A percentile compares a stretch with the other conserved stretches of the same genome.
Conservation (phyloP, 805 yeast genomes). For the Saturnispora kantuleensis region DNA sequence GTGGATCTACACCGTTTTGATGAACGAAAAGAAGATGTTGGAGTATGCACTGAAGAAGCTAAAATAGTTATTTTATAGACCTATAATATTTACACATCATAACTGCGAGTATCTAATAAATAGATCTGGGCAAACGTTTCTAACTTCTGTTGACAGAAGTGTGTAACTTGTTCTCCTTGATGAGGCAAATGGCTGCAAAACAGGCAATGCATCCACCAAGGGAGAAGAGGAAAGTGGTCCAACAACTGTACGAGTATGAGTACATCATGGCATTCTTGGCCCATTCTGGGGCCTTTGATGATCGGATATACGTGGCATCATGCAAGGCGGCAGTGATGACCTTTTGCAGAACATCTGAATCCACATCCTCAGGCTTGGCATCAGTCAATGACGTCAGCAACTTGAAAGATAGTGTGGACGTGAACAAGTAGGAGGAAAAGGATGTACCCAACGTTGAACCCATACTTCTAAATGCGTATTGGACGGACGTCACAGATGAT, state of each 20-base stretch:
- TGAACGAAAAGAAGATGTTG: conserved; percentile 13
- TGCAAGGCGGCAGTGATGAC: conserved; percentile 46
- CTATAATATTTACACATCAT: not conserved
- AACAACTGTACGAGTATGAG: conserved; percentile 44
- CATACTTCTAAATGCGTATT: conserved; percentile 55
- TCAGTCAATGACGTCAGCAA: conserved; percentile 25
- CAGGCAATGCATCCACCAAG: conserved; percentile 32
- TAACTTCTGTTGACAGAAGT: conserved; percentile 34
- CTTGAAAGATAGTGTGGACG: conserved; percentile 29
- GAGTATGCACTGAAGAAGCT: conserved; percentile 12
- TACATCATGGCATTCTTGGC: conserved; percentile 36
- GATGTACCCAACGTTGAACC: conserved; percentile 61
- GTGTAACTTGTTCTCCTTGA: conserved; percentile 52
- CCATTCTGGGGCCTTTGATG: conserved; percentile 40
- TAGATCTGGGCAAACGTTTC: not conserved
- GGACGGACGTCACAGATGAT: conserved; percentile 58
- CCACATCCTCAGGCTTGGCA: conserved; percentile 28
- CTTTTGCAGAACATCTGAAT: conserved; percentile 28
- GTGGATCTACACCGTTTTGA: conserved; percentile 6
- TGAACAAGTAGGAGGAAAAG: conserved; percentile 55
- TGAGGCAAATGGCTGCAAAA: conserved; percentile 32
- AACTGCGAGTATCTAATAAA: too few relatives aligned
- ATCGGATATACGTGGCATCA: conserved; percentile 43
- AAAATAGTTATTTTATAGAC: conserved; percentile 1
- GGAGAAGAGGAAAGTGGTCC: conserved; percentile 41